A percentile compares a stretch with the other conserved stretches of the same genome.
Conservation (phyloP, 106 monocot genomes). For the Hemerocallis citrina region DNA sequence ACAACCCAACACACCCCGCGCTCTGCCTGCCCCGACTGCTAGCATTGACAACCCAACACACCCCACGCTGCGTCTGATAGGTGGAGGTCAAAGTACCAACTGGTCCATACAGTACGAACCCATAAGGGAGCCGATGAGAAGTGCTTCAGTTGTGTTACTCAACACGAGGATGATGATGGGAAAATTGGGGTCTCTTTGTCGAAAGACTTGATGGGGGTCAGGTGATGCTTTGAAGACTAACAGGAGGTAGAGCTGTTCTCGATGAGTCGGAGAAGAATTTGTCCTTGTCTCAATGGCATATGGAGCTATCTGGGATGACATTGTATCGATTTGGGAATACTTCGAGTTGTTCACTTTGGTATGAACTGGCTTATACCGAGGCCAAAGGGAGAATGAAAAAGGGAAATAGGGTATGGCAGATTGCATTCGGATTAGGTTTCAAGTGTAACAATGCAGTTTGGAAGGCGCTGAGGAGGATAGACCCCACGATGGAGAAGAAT, state of each 20-base stretch:
- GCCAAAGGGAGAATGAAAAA: conserved; percentile 69
- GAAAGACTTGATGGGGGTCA: conserved; percentile 71
- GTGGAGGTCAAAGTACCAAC: conserved; percentile 48
- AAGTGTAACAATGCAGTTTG: conserved; percentile 94
- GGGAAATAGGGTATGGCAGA: conserved; percentile 78
- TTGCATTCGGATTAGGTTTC: conserved; percentile 91
- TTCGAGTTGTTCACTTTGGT: conserved; percentile 87
- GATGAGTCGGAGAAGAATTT: conserved; percentile 84
- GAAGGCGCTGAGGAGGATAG: conserved; percentile 55
- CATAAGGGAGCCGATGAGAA: conserved; percentile 72
- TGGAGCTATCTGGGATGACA: conserved; percentile 89
- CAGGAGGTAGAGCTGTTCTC: conserved; percentile 63
- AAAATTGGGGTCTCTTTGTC: conserved; percentile 67
- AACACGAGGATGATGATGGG: conserved; percentile 51
- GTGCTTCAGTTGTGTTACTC: conserved; percentile 61
- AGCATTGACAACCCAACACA: too few species aligned
- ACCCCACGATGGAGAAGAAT: conserved; percentile 63
- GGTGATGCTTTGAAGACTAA: conserved; percentile 62
- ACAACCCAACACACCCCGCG: too few species aligned
- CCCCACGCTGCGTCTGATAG: too few species aligned
- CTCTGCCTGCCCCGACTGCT: too few species aligned
- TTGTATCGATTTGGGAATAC: conserved; percentile 77
- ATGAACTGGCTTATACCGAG: conserved; percentile 75
- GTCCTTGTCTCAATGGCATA: conserved; percentile 65
- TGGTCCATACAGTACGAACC: conserved; percentile 63